Base-by-base conservation (phyloP, 2,329 filamentous ascomycete species). In the Aspergillus fumigatus region DNA sequence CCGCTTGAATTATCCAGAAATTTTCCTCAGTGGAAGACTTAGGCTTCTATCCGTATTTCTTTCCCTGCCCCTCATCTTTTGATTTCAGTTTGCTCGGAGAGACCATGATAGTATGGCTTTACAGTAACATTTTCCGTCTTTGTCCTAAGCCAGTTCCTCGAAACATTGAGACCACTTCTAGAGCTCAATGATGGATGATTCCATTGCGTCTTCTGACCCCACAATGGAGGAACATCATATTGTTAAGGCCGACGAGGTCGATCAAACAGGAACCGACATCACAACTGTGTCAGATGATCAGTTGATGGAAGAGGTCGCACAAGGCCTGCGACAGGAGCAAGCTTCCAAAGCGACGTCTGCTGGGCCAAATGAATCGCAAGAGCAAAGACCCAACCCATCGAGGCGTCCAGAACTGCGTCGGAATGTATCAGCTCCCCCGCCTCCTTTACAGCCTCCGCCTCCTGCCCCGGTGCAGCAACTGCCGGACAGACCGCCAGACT, bases 401-500 rank as follows among this genome's bases (percentile, higher is more conserved):
- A 65, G 61, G 51, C 70, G 74, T 40, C 74, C 73, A 25, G 73
- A 74, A 27, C 53, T 77, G 53, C 68, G 68, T 48, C 72, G 73
- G 50, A 73, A 75, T 59, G 57, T 55, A 41, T 64, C 69, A 48
- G 72, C 71, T 48, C 73, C 74, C 25, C 77, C 78, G 48, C 77
- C 77, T 8, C 75, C 76, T 21, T 59, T 72, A 40, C 75, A 77
- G 54, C 77, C 78, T 26, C 77, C 78, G 25, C 77, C 77, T 27
- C 75, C 77, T 32, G 73, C 78, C 32, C 78, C 77, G 14, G 67
- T 73, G 43, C 73, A 76, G 54, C 72, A 74, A 50, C 65, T 66
- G 56, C 55, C 62, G 41, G 70, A 74, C 50, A 64, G 67, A 50
- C 62, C 84, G 69, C 71, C 78, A 25, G 88, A 92, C 74, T 92